Evolutionary conservation across 768 basidiomycete genomes (phyloP).

Genomic region (Mycena epipterygia): DNA sequence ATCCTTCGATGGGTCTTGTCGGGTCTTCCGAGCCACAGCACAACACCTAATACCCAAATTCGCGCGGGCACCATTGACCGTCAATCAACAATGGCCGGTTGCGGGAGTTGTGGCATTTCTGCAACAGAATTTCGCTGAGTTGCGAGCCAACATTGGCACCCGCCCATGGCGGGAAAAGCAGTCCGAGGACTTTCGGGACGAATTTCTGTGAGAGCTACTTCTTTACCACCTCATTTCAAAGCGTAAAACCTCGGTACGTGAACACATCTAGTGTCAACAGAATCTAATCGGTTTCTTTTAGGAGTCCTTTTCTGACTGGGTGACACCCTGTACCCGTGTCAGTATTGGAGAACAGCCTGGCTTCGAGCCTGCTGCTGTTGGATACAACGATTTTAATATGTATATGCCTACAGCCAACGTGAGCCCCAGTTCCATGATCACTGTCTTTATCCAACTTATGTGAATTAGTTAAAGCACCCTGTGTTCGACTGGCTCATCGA

Average conservation of each 20-base stretch:
- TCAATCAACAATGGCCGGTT: not conserved
- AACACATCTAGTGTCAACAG: too few species aligned
- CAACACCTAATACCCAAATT: not conserved
- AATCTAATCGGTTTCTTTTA: too few species aligned
- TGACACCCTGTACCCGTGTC: not conserved
- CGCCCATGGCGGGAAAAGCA: not conserved
- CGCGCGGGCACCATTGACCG: not conserved
- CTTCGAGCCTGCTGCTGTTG: not conserved
- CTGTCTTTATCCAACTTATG: not conserved
- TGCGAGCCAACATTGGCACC: not conserved
- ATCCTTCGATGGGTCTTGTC: constrained; percentile 7
- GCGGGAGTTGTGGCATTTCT: constrained; percentile 1
- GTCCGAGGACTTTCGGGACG: not conserved
- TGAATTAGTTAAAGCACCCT: not conserved
- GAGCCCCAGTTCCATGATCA: not conserved
- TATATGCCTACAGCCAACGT: not conserved
- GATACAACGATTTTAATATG: constrained; percentile 6
- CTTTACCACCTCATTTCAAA: too few species aligned
- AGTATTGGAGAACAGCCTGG: not conserved
- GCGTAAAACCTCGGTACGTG: too few species aligned
- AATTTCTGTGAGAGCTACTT: not conserved
- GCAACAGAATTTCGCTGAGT: not conserved
- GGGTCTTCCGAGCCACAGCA: not conserved
- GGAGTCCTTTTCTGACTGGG: not conserved
- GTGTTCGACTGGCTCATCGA: constrained; percentile 2